These are phyloP conservation scores for Ophiocordyceps camponoti-leonardi DNA, from an alignment of 2,329 filamentous ascomycete genomes.

Conservation along the genomic window DNA sequence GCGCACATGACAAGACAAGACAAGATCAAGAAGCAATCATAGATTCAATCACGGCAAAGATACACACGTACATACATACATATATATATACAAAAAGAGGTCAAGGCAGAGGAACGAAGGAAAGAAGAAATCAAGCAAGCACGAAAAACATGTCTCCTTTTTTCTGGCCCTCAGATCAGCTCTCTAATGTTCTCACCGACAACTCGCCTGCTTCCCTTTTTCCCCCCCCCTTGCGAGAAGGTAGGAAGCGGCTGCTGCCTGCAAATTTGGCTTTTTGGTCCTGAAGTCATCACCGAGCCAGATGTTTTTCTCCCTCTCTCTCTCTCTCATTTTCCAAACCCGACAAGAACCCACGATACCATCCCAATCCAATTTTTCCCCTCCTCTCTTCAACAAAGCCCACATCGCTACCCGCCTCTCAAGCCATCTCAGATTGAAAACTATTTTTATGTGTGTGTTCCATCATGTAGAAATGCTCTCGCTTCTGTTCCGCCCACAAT, in stretches of 20 bases:
- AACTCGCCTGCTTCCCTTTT: constrained; percentile 23
- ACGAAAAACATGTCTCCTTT: too few species aligned
- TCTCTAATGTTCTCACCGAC: constrained; percentile 36
- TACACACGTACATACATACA: too few species aligned
- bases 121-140: too few species aligned
- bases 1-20: too few species aligned
- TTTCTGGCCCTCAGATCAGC: constrained; percentile 36
- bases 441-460: constrained; percentile 16
- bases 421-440: constrained; percentile 37
- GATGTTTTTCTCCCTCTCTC: background rate
- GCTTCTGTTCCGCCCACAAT: too few species aligned
- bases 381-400: too few species aligned
- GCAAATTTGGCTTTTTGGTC: constrained; percentile 43
- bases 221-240: constrained; percentile 2
- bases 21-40: too few species aligned
- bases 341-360: background rate
- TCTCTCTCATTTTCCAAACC: background rate
- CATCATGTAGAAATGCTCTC: background rate
- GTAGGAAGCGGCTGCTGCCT: constrained; percentile 27
- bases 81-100: too few species aligned
- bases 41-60: too few species aligned
- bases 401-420: too few species aligned
- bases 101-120: too few species aligned
- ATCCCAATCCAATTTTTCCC: too few species aligned
- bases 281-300: constrained; percentile 29